Evolutionary conservation across 2,329 filamentous ascomycete genomes (phyloP).

Genomic region (Plectosphaerella cucumerina): DNA sequence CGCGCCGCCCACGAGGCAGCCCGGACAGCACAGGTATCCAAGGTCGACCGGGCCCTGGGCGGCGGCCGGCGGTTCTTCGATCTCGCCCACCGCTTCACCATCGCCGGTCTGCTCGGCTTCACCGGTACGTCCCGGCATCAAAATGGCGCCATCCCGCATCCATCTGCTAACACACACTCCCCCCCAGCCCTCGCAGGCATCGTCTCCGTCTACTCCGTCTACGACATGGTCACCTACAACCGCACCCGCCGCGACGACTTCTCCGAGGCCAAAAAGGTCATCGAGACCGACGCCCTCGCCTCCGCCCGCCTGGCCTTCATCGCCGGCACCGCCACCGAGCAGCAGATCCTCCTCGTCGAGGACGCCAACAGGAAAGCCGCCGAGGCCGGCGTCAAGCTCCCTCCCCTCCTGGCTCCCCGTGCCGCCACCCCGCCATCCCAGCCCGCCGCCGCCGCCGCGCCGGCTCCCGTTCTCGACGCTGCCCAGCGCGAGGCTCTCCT

Average conservation of each 20-base stretch:
- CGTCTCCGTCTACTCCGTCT: slow-evolving; percentile 54
- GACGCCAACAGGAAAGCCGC: slow-evolving; percentile 48
- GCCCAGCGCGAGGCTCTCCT: background rate
- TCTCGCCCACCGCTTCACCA: slow-evolving; percentile 51
- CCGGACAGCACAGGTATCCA: slow-evolving; percentile 52
- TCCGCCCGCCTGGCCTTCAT: slow-evolving; percentile 57
- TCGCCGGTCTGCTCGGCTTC: slow-evolving; percentile 50
- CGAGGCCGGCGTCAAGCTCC: slow-evolving; percentile 40
- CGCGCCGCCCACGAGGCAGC: slow-evolving; percentile 65
- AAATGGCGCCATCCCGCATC: background rate
- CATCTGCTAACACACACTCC: background rate
- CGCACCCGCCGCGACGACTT: slow-evolving; percentile 56
- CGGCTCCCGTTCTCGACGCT: background rate
- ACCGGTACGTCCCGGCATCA: slow-evolving; percentile 38
- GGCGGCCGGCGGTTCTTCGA: slow-evolving; percentile 47
- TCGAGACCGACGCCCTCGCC: slow-evolving; percentile 51
- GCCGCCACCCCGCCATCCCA: slow-evolving; percentile 13
- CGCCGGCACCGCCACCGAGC: slow-evolving; percentile 51
- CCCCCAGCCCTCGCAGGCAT: slow-evolving; percentile 48
- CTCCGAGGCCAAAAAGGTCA: slow-evolving; percentile 48
- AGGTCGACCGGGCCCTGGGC: slow-evolving; percentile 45
- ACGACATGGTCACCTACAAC: slow-evolving; percentile 60
- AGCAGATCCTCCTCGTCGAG: slow-evolving; percentile 53
- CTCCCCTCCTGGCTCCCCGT: slow-evolving; percentile 45
- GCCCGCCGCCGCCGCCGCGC: slow-evolving; percentile 17